Evolutionary conservation across 1,284 basidiomycete genomes (phyloP).

Genomic region (Heliocybe sulcata): DNA sequence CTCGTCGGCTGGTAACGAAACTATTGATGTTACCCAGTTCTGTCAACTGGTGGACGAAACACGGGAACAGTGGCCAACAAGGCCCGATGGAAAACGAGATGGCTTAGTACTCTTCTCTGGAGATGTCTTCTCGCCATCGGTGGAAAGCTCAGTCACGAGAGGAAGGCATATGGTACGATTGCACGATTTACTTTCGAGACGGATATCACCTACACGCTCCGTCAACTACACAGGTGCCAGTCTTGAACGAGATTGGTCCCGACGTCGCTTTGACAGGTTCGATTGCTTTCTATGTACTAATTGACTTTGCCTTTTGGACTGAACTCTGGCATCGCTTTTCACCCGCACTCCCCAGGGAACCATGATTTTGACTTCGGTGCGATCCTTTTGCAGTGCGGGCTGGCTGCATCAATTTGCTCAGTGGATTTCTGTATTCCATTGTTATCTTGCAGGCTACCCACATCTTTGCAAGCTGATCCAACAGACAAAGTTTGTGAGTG

Average conservation of each 20-base stretch:
- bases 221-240: conserved; percentile 57
- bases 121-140: conserved; percentile 80
- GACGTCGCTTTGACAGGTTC: conserved; percentile 63
- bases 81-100: conserved; percentile 47
- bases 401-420: not conserved
- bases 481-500: conserved; percentile 62
- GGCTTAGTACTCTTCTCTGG: conserved; percentile 86
- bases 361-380: conserved; percentile 78
- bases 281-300: not conserved
- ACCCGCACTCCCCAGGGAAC: conserved; percentile 43
- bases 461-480: conserved; percentile 71
- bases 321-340: not conserved
- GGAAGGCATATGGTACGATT: conserved; percentile 83
- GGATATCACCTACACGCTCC: not conserved
- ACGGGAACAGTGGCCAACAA: conserved; percentile 41
- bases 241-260: conserved; percentile 69
- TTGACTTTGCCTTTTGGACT: not conserved
- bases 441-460: conserved; percentile 64
- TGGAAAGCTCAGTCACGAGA: conserved; percentile 83
- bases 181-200: not conserved
- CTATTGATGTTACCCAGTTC: conserved; percentile 75
- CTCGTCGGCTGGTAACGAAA: conserved; percentile 39
- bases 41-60: conserved; percentile 53
- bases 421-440: conserved; percentile 5
- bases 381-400: not conserved